Evolutionary conservation across 805 yeast species (phyloP), one percentile per base, ranked within the genome.

Genomic region (Myxozyma udenii): DNA sequence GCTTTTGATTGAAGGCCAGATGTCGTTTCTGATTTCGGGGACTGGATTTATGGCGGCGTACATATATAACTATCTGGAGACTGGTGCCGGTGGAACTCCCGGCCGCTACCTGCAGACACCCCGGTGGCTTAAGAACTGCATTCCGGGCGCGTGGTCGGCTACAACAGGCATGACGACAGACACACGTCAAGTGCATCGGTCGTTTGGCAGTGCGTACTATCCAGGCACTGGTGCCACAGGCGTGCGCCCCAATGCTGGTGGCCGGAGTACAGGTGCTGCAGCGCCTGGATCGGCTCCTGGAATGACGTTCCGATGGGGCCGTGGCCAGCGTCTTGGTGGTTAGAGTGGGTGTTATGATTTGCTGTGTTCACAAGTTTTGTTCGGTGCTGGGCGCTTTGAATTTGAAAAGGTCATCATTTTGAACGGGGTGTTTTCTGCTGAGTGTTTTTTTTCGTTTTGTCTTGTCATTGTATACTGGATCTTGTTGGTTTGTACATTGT

Each of bases 41-140:
- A 49, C 62, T 18, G 72, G 74, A 21, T 61, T 62, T 37, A 50
- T 61, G 3, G 63, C 66, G 3, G 71, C 68, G 18, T 72, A 70
- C 55, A 33, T 64, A 36, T 69, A 61, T 52, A 51, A 64, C 44
- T 65, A 62, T 42, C 53, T 68, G 40, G 64, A 64, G 25, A 61
- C 61, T 37, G 71, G 68, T 19, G 53, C 46, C 9, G 44, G 39
- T 11, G 58, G 58, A 2, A 36, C 44, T 2, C 61, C 63, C 4
- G 51, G 61, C 22, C 46, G 50, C 3, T 53, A 32, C 26, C 23
- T 57, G 18, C 48, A 45, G 39, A 55, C 62, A 2, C 62, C 62
- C 9, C 39, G 38, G 22, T 42, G 44, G 47, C 35, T 60, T 7
- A 44, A 49, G 41, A 26, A 22, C 4, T 18, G 55, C 11, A 22